Evolutionary conservation across 2,329 filamentous ascomycete genomes (phyloP).

Genomic region (Myriosclerotinia scirpicola): DNA sequence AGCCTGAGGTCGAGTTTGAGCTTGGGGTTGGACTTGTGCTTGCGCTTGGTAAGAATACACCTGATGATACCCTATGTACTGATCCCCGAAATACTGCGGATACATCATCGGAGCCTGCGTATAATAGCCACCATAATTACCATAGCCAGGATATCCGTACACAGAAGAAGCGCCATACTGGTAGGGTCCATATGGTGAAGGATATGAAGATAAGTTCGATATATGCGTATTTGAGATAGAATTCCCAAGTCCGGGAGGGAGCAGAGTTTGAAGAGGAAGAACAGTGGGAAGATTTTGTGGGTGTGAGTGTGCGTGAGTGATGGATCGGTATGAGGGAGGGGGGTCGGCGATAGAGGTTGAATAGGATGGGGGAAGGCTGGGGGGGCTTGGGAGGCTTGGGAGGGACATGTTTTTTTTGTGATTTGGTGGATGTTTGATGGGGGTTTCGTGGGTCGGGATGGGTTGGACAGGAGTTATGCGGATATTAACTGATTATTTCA

Average conservation of each 20-base stretch:
- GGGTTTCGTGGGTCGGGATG: background rate
- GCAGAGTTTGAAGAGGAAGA: background rate
- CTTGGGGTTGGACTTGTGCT: too few relatives aligned
- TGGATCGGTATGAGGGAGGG: background rate
- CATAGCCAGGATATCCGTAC: background rate
- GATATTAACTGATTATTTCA: too few relatives aligned
- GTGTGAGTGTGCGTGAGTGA: background rate
- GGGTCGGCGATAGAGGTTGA: background rate
- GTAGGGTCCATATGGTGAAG: background rate
- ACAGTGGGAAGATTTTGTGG: too few relatives aligned
- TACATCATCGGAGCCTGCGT: too few relatives aligned
- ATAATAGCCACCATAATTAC: background rate
- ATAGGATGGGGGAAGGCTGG: background rate
- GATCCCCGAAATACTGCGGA: background rate
- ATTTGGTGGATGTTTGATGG: too few relatives aligned
- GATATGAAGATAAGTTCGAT: background rate
- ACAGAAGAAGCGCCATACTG: background rate
- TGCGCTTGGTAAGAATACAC: background rate
- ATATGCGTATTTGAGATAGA: background rate
- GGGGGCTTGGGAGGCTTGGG: background rate
- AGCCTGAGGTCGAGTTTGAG: background rate
- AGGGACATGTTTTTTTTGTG: background rate
- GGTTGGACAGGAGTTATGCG: too few relatives aligned
- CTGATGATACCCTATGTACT: background rate
- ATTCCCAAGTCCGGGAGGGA: background rate